phyloP scores from a whole-genome alignment of 805 yeast species.

The Cyberlindnera americana region DNA sequence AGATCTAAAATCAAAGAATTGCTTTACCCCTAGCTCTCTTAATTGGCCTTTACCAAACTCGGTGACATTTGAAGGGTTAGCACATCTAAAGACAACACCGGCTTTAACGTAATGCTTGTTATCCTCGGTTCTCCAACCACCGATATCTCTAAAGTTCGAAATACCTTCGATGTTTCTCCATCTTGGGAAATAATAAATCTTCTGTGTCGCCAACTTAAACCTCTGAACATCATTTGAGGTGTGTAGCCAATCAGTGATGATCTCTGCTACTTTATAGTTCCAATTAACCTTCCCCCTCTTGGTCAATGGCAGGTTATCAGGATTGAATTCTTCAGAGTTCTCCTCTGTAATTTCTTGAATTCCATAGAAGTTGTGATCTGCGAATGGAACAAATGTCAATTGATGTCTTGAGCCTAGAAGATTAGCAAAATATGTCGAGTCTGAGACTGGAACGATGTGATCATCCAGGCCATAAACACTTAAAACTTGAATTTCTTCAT shows the following conservation, averaged over 20 bases:
- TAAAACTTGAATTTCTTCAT: constrained; percentile 49
- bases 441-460: constrained; percentile 58
- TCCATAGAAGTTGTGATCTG: constrained; percentile 83
- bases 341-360: constrained; percentile 34
- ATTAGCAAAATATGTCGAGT: constrained; percentile 57
- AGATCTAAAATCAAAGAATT: constrained; percentile 68
- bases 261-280: constrained; percentile 48
- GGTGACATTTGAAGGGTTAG: constrained; percentile 53
- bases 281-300: constrained; percentile 52
- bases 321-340: constrained; percentile 30
- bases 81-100: constrained; percentile 59
- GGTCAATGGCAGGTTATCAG: constrained; percentile 41
- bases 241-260: constrained; percentile 45
- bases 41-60: constrained; percentile 42
- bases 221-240: constrained; percentile 49
- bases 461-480: constrained; percentile 74
- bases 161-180: constrained; percentile 68
- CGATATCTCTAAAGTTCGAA: constrained; percentile 72
- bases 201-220: constrained; percentile 38
- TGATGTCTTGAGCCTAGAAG: constrained; percentile 52
- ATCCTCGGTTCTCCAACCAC: constrained; percentile 56
- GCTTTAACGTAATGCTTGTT: constrained; percentile 44
- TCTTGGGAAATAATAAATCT: constrained; percentile 43
- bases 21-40: constrained; percentile 41
- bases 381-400: constrained; percentile 55